Conservation (phyloP, 2,329 filamentous ascomycete genomes). For the Fusarium neocosmosporiellum region DNA sequence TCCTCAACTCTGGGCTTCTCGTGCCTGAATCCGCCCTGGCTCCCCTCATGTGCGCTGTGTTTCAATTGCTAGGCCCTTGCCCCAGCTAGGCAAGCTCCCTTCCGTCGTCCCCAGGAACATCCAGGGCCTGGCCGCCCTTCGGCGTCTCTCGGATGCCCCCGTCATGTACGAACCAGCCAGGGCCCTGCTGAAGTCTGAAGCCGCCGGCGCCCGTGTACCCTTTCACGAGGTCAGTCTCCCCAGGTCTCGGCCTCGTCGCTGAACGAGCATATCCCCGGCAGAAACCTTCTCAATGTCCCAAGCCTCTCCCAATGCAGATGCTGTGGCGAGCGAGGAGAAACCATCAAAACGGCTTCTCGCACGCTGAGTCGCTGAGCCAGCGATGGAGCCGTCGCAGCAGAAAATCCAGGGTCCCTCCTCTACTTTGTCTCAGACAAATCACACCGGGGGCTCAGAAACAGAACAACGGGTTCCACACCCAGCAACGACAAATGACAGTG, state of each 20-base stretch:
- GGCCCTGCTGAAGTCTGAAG: constrained; percentile 29
- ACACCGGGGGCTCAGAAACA: constrained; percentile 39
- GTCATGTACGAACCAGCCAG: constrained; percentile 1
- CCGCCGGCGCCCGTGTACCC: constrained; percentile 25
- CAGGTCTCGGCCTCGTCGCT: constrained; percentile 20
- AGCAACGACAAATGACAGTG: constrained; percentile 29
- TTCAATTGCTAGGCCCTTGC: constrained; percentile 35
- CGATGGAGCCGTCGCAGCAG: constrained; percentile 11
- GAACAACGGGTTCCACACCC: constrained; percentile 29
- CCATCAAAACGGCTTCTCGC: constrained; percentile 29
- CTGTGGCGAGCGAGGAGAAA: constrained; percentile 12
- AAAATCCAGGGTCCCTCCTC: constrained; percentile 38
- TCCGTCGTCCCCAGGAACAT: constrained; percentile 29
- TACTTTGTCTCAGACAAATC: constrained; percentile 38
- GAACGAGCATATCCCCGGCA: constrained; percentile 27
- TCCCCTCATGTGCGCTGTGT: constrained; percentile 24
- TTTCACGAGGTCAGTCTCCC: constrained; percentile 13
- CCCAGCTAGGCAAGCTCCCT: constrained; percentile 27
- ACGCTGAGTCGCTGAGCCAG: constrained; percentile 9
- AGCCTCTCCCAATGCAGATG: constrained; percentile 23
- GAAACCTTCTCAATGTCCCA: constrained; percentile 7
- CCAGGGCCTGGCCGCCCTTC: constrained; percentile 25
- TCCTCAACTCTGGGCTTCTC: constrained; percentile 8
- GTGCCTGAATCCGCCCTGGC: constrained; percentile 19
- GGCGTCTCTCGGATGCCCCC: constrained; percentile 31